phyloP scores from a whole-genome alignment of 228 moss, liverwort and hornwort species.

The Sphagnum magellanicum region DNA sequence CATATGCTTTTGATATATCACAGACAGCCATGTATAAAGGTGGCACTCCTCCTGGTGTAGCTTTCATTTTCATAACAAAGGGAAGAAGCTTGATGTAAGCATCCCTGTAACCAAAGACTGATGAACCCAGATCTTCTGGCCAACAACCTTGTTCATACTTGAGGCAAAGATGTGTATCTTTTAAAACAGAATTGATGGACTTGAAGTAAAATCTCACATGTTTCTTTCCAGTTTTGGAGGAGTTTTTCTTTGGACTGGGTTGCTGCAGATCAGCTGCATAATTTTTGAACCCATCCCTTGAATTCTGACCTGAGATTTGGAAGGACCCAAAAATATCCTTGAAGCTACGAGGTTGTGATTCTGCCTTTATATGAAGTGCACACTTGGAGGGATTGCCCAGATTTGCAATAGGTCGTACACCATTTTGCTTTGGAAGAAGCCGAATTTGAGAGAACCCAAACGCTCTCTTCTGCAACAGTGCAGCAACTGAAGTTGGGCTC shows the following conservation, averaged over 20 bases:
- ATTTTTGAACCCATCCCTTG: conserved; percentile 3
- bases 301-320: conserved; percentile 9
- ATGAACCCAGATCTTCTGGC: conserved; percentile 74
- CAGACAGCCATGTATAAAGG: conserved; percentile 84
- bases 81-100: conserved; percentile 74
- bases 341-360: conserved; percentile 3
- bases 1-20: conserved; percentile 93
- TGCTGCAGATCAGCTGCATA: conserved; percentile 11
- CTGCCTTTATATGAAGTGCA: conserved; percentile 37
- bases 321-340: conserved; percentile 13
- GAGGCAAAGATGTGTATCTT: conserved; percentile 69
- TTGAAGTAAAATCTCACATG: conserved; percentile 57
- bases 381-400: conserved; percentile 75
- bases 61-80: conserved; percentile 71
- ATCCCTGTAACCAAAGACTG: conserved; percentile 90
- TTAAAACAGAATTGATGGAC: conserved; percentile 77
- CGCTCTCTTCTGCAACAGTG: conserved; percentile 46
- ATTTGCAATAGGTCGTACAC: conserved; percentile 85
- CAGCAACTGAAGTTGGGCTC: conserved; percentile 45
- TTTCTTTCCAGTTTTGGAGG: conserved; percentile 7
- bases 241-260: conserved; percentile 2
- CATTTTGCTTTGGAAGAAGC: conserved; percentile 72
- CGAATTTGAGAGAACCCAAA: conserved; percentile 85
- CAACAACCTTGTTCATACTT: conserved; percentile 78
- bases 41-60: conserved; percentile 58